Evolutionary conservation across 2,329 filamentous ascomycete genomes (phyloP), one percentile per base, ranked within the genome.

Genomic region (Cladosporium sp.): DNA sequence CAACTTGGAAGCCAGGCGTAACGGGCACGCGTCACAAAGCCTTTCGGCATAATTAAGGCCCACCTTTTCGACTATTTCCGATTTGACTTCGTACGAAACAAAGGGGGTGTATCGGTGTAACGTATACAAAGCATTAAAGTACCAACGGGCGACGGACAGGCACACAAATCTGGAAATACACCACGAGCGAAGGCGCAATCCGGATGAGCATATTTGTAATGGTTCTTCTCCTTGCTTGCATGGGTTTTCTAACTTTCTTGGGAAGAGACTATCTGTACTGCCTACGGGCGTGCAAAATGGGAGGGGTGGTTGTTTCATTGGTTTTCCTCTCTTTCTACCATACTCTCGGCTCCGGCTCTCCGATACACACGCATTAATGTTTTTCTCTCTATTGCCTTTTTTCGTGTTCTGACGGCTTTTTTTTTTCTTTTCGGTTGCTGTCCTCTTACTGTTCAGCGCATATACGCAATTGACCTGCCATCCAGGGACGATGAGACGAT

Each of bases 121-220:
- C 48, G 25, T 35, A 51, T 51, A 51, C 48, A 45, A 32, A 45
- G 42, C 42, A 45, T 45, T n/a, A n/a, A n/a, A n/a, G n/a, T n/a
- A n/a, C n/a, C n/a, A n/a, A 45, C 42, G 42, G 28, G 28, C 10
- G 24, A 20, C 19, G 34, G 32, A 15, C 7, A n/a, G 50, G 50
- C 37, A 36, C 24, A 42, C 32, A 35, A 48, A 20, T 39, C 45
- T 48, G 25, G 45, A 45, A 45, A n/a, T 6, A 39, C 28, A 48
- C 25, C 28, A 48, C 25, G 48, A 51, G 48, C 48, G 48, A 15
- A n/a, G 48, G 48, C 48, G 48, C 48, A 36, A 37, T 32, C 48
- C n/a, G 48, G 34, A 51, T 37, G 22, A 37, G 28, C 48, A 39
- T 39, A n/a, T n/a, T n/a, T n/a, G n/a, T n/a, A n/a, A n/a, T n/a